Base-by-base conservation (phyloP, 78 protist species). In the Dictyostelium citrinum region DNA sequence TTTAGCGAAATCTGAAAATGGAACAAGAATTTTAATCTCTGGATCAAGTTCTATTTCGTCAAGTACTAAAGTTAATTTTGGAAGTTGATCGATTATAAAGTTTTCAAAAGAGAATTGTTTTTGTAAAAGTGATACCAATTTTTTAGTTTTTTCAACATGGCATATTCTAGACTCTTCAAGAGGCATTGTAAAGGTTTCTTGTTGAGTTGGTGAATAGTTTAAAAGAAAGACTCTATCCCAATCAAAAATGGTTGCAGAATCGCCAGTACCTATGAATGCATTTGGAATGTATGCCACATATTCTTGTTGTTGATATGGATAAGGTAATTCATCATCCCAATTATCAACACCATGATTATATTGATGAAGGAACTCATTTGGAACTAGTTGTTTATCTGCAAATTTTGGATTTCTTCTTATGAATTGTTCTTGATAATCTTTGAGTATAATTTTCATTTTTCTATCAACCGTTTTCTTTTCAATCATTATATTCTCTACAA, bases 301-400 rank as follows among this genome's bases (percentile, higher is more conserved):
- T 35, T 86, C 92, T 77, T 86, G 92, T 51, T 86, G 83, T 35
- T 72, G 27, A 6, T 37, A 77, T 8, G 78, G 79, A 31, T 70
- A 86, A 2, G 92, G 92, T 29, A 86, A 31, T n/a, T 77, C 68
- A 61, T 86, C 68, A 61, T 86, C 67, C 92, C 92, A 86, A 49
- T 51, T 49, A 14, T 75, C 83, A 24, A 86, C 92, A 43, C 72
- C 92, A 41, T 55, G 84, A 43, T 86, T 86, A 31, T 41, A 39
- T 45, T 22, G 33, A 45, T 86, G 92, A n/a, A 86, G 92, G 49
- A 86, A 86, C 11, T 86, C 92, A 31, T 86, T 86, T 31, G 43
- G 68, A 2, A 75, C 45, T 22, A 76, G 43, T 11, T 61, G 22
- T 24, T 75, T 80, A 31, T 68, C 22, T 0, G 81, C 81, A 29